A percentile compares a stretch with the other conserved stretches of the same genome.
Evolutionary conservation across 805 yeast genomes (phyloP).

Genomic region (Saturnispora bothae): DNA sequence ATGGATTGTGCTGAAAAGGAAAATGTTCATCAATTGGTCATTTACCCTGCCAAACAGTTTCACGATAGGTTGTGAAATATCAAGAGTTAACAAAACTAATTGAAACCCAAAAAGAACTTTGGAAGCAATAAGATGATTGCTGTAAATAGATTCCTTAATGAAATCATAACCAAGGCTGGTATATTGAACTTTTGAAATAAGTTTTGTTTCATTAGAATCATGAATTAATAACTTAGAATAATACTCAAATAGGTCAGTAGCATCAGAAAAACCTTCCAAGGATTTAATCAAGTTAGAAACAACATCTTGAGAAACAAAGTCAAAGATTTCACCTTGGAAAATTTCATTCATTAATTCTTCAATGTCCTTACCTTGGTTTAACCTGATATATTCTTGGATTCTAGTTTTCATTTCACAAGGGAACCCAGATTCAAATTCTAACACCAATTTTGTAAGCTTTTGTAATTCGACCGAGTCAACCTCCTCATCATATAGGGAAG

Average conservation of each 20-base stretch:
- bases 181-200: constrained; percentile 15
- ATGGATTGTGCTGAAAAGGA: constrained; percentile 4
- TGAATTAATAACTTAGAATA: constrained; percentile 25
- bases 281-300: constrained; percentile 28
- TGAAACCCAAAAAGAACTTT: constrained; percentile 20
- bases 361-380: constrained; percentile 26
- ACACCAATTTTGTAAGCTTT: constrained; percentile 4
- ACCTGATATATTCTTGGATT: constrained; percentile 12
- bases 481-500: constrained; percentile 1
- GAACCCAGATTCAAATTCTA: constrained; percentile 23
- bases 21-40: constrained; percentile 11
- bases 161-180: constrained; percentile 20
- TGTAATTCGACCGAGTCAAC: constrained; percentile 8
- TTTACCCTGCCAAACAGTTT: constrained; percentile 16
- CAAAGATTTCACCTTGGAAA: constrained; percentile 33
- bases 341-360: constrained; percentile 28
- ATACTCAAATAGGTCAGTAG: constrained; percentile 27
- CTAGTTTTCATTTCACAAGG: constrained; percentile 30
- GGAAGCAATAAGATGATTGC: constrained; percentile 14
- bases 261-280: constrained; percentile 14
- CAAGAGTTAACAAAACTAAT: constrained; percentile 24
- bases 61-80: constrained; percentile 21
- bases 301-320: constrained; percentile 30
- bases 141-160: constrained; percentile 15
- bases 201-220: constrained; percentile 14